Percentiles rank a stretch among this genome's conserved stretches.
phyloP scores from a whole-genome alignment of 768 basidiomycete species.

The Naganishia friedmannii region DNA sequence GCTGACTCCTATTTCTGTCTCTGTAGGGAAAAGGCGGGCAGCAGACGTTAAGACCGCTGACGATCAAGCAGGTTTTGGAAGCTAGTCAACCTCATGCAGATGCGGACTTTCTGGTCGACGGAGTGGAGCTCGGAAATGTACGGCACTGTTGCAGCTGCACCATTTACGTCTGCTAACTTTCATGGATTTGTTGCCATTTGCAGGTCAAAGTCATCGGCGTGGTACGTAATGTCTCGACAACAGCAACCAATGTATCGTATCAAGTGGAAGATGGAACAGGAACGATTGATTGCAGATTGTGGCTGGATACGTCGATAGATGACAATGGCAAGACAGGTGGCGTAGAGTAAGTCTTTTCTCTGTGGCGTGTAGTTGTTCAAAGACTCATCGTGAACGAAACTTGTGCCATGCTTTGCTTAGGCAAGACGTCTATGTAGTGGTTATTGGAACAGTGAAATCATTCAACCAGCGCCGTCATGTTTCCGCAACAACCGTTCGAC shows the following conservation, averaged over 20 bases:
- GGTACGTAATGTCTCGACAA: conserved; percentile 65
- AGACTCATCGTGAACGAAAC: not conserved
- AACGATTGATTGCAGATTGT: conserved; percentile 55
- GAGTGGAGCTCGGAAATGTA: conserved; percentile 75
- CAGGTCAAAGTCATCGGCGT: conserved; percentile 74
- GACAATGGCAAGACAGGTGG: conserved; percentile 52
- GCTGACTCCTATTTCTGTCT: not conserved
- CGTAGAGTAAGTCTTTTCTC: conserved; percentile 45
- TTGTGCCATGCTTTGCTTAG: conserved; percentile 52
- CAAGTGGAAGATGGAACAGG: conserved; percentile 78
- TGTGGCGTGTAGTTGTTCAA: not conserved
- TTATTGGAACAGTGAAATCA: conserved; percentile 75
- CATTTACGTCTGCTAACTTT: not conserved
- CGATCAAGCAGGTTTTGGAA: conserved; percentile 68
- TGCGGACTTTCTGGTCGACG: conserved; percentile 82
- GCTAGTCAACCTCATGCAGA: conserved; percentile 83
- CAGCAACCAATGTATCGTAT: conserved; percentile 78
- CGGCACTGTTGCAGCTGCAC: conserved; percentile 25
- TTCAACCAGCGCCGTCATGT: conserved; percentile 80
- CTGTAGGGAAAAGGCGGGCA: conserved; percentile 36
- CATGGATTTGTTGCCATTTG: conserved; percentile 20
- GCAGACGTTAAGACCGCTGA: conserved; percentile 67
- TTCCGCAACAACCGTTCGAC: conserved; percentile 70
- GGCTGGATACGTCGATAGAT: conserved; percentile 72
- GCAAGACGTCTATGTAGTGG: conserved; percentile 72